These are phyloP conservation scores for Aspergillus biplanus DNA, from an alignment of 495 filamentous ascomycete genomes.

Conservation along the genomic window DNA sequence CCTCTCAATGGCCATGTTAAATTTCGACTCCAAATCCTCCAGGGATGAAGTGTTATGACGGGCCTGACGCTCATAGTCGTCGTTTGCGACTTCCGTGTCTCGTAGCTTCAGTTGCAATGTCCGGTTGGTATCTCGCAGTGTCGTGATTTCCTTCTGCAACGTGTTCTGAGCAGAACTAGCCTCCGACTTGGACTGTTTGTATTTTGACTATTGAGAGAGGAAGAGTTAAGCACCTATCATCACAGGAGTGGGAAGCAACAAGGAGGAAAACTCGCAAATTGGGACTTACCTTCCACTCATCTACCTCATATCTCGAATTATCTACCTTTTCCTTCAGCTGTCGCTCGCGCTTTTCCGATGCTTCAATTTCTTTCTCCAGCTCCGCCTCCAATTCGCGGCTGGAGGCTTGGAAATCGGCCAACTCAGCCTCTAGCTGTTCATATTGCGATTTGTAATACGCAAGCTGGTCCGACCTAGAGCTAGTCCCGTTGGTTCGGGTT, in stretches of 20 bases:
- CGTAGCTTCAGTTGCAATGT: conserved; percentile 79
- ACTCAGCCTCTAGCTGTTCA: conserved; percentile 86
- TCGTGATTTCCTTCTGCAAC: conserved; percentile 95
- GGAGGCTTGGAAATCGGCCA: conserved; percentile 91
- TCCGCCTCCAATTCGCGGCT: conserved; percentile 93
- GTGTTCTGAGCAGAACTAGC: conserved; percentile 78
- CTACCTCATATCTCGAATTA: conserved; percentile 80
- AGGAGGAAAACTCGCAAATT: conserved; percentile 1
- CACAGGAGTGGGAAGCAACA: conserved; percentile 5
- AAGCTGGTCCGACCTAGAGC: conserved; percentile 70
- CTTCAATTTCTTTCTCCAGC: conserved; percentile 94
- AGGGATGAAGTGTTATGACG: conserved; percentile 91
- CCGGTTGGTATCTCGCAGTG: conserved; percentile 80
- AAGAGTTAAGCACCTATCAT: conserved; percentile 7
- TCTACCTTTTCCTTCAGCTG: conserved; percentile 85
- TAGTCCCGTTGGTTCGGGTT: conserved; percentile 59
- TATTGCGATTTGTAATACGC: conserved; percentile 96
- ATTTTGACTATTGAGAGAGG: conserved; percentile 72
- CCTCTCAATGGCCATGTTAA: conserved; percentile 90
- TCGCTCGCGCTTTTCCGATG: conserved; percentile 89
- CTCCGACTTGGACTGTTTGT: conserved; percentile 92
- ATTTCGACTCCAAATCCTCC: conserved; percentile 96
- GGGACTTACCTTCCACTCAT: conserved; percentile 91
- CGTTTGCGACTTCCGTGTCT: conserved; percentile 96
- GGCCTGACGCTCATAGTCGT: conserved; percentile 96